Conservation (phyloP, 352 stramenopile genomes). For the Globisporangium nunn region DNA sequence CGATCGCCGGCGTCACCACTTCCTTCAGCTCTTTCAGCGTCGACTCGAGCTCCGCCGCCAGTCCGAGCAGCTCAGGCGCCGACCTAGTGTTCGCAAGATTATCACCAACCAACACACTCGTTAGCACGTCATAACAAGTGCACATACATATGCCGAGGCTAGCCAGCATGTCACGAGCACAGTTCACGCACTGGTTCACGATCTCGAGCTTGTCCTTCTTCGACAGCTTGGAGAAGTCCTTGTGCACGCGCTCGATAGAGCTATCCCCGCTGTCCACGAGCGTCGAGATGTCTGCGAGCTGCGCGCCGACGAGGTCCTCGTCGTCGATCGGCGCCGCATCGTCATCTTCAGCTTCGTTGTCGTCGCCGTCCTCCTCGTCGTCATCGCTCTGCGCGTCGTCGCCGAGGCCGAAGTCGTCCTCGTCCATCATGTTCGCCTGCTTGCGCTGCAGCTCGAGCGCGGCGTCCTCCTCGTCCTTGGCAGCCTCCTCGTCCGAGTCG, state of each 20-base stretch:
- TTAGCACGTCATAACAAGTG: not conserved
- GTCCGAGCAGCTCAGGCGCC: slow-evolving; percentile 65
- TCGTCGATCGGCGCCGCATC: slow-evolving; percentile 29
- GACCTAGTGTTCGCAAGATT: slow-evolving; percentile 15
- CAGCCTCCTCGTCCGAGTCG: slow-evolving; percentile 70
- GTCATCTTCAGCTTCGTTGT: slow-evolving; percentile 26
- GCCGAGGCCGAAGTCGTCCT: slow-evolving; percentile 80
- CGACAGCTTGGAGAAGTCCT: slow-evolving; percentile 81
- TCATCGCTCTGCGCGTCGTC: slow-evolving; percentile 16
- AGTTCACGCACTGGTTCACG: slow-evolving; percentile 61
- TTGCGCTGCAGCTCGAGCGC: slow-evolving; percentile 80
- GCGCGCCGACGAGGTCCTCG: slow-evolving; percentile 57
- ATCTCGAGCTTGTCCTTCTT: slow-evolving; percentile 86
- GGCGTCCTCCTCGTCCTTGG: slow-evolving; percentile 79
- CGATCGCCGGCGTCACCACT: slow-evolving; percentile 54
- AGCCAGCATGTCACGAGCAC: not conserved
- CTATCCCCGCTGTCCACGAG: slow-evolving; percentile 41
- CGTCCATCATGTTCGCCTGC: slow-evolving; percentile 80
- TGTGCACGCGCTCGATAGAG: slow-evolving; percentile 65
- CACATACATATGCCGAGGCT: not conserved
- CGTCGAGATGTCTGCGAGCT: slow-evolving; percentile 70
- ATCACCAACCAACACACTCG: not conserved
- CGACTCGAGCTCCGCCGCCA: slow-evolving; percentile 58
- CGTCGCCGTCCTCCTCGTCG: slow-evolving; percentile 26
- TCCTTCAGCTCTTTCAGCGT: slow-evolving; percentile 62